Base-by-base conservation (phyloP, 768 basidiomycete species). In the Cubamyces lactineus region DNA sequence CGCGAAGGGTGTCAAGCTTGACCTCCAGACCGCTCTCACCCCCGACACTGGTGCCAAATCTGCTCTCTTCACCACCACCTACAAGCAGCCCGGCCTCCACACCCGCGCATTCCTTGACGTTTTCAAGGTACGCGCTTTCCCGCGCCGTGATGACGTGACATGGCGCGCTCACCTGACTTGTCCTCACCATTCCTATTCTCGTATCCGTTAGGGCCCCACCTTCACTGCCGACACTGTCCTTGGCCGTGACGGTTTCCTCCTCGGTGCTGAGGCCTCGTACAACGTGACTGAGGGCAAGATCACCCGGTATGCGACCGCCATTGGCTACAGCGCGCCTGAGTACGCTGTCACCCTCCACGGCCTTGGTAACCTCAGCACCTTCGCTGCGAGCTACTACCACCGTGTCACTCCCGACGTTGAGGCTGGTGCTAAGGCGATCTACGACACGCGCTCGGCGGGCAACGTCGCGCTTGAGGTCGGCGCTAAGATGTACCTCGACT, bases 361-460 rank as follows among this genome's bases (percentile, higher is more conserved):
- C 67, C 86, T 98, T 73, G 90, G 92, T 82, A 98, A 97, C 85
- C 78, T 97, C 76, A 90, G 88, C 75, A 89, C 88, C 71, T 98
- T 95, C 82, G 83, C 90, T 55, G 97, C 96, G 62, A 92, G 90
- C 76, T 99, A 98, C 86, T 98, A 98, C 84, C 97, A 99, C 86
- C 90, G 91, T 64, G 94, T 97, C 74, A 90, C 82, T 76, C 76
- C 82, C 62, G 93, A 95, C 70, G 93, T 96, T 53, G 95, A 96
- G 80, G 95, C 93, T 63, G 94, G 94, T 74, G 94, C 94, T 66
- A 94, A 94, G 85, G 96, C 96, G 40, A 83, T 96, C 76, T 99
- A 96, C 76, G 95, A 98, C 80, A 84, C 89, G 78, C 96, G 96
- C 82, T 82, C 89, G 59, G 90, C 94, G 67, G 89, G 88, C 76